Base-by-base conservation (phyloP, 495 filamentous ascomycete species). In the Penicillium silybi region DNA sequence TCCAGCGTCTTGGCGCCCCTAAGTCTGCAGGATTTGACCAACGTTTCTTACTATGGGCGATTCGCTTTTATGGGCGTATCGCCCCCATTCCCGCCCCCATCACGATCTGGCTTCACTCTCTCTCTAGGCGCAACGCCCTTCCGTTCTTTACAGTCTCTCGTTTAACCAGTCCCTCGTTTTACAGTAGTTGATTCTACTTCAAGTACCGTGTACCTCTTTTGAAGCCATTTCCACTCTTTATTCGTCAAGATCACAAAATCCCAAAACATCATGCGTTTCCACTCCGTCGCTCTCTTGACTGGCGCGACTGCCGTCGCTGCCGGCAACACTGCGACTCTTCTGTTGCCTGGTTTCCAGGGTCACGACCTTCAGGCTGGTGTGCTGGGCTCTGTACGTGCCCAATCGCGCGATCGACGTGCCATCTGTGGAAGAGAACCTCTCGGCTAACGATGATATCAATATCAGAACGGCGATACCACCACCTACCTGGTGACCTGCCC, bases 401-500 rank as follows among this genome's bases (percentile, higher is more conserved):
- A 9, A 18, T 20, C 15, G 48, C 44, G 53, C 40, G 15, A 27
- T 26, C 18, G 17, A 41, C 6, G 15, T 34, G 16, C 2, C 15
- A 45, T 6, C 20, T 20, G 19, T 18, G 18, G 2, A 16, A 11
- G 23, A 2, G 41, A 18, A 4, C 34, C 8, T 18, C 16, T 35
- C 20, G 38, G 35, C 51, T 49, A 53, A 35, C 25, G 29, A 41
- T 17, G 22, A 42, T 32, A 35, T 26, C 16, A n/a, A 4, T 18
- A 20, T 3, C 17, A 64, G 63, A 46, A 44, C 16, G 62, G 59
- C 35, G 60, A 63, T 52, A 55, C 57, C 46, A 64, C 61, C 49
- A 66, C 63, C 45, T 66, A 66, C 50, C 51, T 59, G 49, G 45
- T 66, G 17, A 66, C 54, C 40, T 66, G 63, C 61, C 54, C 63